Evolutionary conservation across 1,284 basidiomycete genomes (phyloP).

Genomic region (Trametes pubescens): DNA sequence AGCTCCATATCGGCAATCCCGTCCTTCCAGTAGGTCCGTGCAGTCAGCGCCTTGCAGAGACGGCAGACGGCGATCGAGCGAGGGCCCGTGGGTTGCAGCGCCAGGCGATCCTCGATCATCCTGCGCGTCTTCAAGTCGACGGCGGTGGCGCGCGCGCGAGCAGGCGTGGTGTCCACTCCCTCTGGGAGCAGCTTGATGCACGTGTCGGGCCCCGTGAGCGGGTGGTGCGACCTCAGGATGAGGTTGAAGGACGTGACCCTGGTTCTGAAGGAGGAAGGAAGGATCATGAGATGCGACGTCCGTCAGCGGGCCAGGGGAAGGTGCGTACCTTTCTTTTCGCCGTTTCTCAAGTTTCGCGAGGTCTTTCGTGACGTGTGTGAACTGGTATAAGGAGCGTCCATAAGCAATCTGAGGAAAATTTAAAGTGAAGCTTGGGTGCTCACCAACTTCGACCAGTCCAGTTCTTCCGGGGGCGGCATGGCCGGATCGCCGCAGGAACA

Average conservation of each 20-base stretch:
- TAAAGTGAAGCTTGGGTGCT: background rate
- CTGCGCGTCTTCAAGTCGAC: background rate
- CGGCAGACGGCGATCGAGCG: background rate
- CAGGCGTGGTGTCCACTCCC: background rate
- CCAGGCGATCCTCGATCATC: constrained; percentile 6
- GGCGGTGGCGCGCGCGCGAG: constrained; percentile 1
- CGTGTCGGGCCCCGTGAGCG: background rate
- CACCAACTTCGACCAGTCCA: constrained; percentile 5
- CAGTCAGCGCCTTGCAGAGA: constrained; percentile 1
- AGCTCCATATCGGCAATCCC: background rate
- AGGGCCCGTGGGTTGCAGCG: background rate
- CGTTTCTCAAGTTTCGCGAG: background rate
- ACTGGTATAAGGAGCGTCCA: background rate
- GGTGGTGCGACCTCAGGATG: background rate
- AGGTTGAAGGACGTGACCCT: background rate
- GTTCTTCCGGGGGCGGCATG: constrained; percentile 1
- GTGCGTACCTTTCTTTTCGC: background rate
- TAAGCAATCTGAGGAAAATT: background rate
- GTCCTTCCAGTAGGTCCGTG: background rate
- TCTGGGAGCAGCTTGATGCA: constrained; percentile 17
- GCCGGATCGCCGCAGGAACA: constrained; percentile 17
- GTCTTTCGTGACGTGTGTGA: background rate
- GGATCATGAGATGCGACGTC: background rate
- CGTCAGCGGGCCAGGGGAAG: background rate
- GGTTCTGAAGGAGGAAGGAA: background rate